phyloP scores from a whole-genome alignment of 768 basidiomycete genomes.

The Hirschioporus abietinus region DNA sequence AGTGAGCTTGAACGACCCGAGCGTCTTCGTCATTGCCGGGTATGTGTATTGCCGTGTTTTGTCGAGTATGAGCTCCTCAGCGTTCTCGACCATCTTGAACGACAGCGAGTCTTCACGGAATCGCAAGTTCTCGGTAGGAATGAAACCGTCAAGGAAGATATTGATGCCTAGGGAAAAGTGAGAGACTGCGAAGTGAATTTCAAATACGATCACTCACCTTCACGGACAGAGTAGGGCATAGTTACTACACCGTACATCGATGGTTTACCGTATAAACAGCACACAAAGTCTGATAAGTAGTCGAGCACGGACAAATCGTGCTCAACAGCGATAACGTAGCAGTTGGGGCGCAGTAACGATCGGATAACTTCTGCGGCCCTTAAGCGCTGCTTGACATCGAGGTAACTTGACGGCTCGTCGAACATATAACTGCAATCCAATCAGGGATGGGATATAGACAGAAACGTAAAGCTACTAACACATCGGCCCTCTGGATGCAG shows the following conservation, averaged over 20 bases:
- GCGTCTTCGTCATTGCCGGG: constrained; percentile 95
- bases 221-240: constrained; percentile 96
- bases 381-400: constrained; percentile 94
- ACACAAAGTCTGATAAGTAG: constrained; percentile 97
- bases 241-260: constrained; percentile 98
- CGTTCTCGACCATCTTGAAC: constrained; percentile 97
- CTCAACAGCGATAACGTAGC: constrained; percentile 97
- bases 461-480: constrained; percentile 47
- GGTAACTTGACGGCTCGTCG: constrained; percentile 97
- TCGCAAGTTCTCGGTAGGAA: constrained; percentile 96
- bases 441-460: neutral
- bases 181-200: constrained; percentile 4
- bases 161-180: constrained; percentile 71
- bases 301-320: constrained; percentile 98
- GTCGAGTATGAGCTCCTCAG: constrained; percentile 82
- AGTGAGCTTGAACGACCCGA: constrained; percentile 92
- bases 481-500: constrained; percentile 91
- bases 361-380: constrained; percentile 95
- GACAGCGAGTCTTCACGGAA: constrained; percentile 94
- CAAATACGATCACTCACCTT: constrained; percentile 51
- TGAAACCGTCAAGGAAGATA: constrained; percentile 98
- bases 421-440: constrained; percentile 80
- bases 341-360: constrained; percentile 68
- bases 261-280: constrained; percentile 95
- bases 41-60: constrained; percentile 89